Percentiles rank a stretch among this genome's conserved stretches.
Evolutionary conservation across 1,284 basidiomycete genomes (phyloP).

Genomic region (Leccinum griseonigrum): DNA sequence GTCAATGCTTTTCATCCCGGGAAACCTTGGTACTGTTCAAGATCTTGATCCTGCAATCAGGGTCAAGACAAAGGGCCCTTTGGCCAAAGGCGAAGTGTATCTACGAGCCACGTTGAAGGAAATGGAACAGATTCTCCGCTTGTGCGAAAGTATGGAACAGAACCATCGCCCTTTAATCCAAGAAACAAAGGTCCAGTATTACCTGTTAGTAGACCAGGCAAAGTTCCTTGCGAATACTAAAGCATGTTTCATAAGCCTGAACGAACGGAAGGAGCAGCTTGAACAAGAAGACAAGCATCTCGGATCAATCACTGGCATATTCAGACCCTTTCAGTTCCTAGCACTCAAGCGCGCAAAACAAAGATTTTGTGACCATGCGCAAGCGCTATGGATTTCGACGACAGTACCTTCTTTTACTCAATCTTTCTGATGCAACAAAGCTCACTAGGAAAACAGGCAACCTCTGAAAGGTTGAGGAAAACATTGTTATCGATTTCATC

Average conservation of each 20-base stretch:
- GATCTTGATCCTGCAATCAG: not conserved
- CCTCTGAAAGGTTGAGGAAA: slow-evolving; percentile 12
- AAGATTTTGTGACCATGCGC: not conserved
- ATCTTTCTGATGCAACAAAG: not conserved
- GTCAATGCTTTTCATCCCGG: slow-evolving; percentile 6
- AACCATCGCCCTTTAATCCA: not conserved
- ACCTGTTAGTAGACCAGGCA: not conserved
- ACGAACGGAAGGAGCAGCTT: slow-evolving; percentile 1
- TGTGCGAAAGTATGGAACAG: not conserved
- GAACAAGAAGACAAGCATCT: not conserved
- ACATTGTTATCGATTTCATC: slow-evolving; percentile 2
- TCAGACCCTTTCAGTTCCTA: not conserved
- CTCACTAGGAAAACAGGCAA: slow-evolving; percentile 10
- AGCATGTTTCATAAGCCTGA: slow-evolving; percentile 3
- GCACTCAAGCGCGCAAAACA: not conserved
- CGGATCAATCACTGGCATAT: too few relatives aligned
- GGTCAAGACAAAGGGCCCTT: not conserved
- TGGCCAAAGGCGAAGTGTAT: slow-evolving; percentile 8
- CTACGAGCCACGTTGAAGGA: slow-evolving; percentile 11
- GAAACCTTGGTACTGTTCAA: not conserved
- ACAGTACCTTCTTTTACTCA: slow-evolving; percentile 1
- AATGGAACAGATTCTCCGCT: slow-evolving; percentile 1
- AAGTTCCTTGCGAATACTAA: not conserved
- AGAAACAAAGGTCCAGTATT: slow-evolving; percentile 2
- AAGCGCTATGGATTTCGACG: slow-evolving; percentile 5